These are phyloP conservation scores for Pleoardoris graminearum DNA, from an alignment of 2,329 filamentous ascomycete genomes.

Conservation along the genomic window DNA sequence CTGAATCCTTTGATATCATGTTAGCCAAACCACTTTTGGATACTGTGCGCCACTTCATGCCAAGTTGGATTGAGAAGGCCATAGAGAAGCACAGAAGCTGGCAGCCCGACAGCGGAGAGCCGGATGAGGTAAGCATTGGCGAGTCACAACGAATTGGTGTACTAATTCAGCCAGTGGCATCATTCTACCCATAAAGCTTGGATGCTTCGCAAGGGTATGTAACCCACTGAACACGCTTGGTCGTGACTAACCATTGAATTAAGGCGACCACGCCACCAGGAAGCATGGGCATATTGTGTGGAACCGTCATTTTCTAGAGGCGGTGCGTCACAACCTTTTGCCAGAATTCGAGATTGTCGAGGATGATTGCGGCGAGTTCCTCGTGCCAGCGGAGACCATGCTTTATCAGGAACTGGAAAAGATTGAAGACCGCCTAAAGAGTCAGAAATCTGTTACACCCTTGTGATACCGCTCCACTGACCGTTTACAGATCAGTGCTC, in stretches of 20 bases:
- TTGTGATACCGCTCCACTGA: neutral
- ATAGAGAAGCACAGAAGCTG: neutral
- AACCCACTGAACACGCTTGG: neutral
- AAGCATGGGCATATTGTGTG: neutral
- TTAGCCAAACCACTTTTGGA: neutral
- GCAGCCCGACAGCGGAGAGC: neutral
- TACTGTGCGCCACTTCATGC: neutral
- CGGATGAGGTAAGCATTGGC: no score
- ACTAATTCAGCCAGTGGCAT: no score
- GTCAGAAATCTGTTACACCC: neutral
- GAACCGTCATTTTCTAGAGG: neutral
- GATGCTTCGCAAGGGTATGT: neutral
- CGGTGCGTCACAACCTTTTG: neutral
- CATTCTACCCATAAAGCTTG: neutral
- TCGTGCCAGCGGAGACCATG: neutral
- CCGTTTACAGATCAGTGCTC: neutral
- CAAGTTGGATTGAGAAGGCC: neutral
- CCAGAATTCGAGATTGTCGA: neutral
- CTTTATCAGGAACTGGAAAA: neutral
- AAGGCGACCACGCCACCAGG: neutral
- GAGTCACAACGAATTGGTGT: no score
- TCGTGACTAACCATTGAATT: neutral
- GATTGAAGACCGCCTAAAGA: neutral
- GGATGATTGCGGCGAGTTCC: neutral
- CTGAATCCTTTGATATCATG: neutral